Percentiles rank a stretch among this genome's conserved stretches.
phyloP scores from a whole-genome alignment of 257 asterid species.

The Galeopsis tetrahit region DNA sequence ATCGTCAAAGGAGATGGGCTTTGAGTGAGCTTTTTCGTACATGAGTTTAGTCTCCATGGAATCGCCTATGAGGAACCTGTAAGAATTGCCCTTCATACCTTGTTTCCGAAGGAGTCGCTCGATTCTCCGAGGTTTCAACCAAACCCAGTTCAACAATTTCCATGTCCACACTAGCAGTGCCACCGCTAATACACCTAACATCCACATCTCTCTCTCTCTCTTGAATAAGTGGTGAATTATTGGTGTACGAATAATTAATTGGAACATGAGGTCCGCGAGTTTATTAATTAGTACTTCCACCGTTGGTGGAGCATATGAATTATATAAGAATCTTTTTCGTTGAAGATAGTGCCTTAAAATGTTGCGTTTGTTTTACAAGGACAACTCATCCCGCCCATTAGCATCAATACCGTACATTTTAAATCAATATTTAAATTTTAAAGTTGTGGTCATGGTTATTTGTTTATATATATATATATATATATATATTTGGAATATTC shows the following conservation, averaged over 20 bases:
- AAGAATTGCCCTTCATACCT: background rate
- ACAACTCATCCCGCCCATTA: no score
- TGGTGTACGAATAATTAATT: background rate
- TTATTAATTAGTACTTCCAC: no score
- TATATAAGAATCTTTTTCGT: no score
- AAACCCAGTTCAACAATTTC: slow-evolving; percentile 26
- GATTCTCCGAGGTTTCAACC: slow-evolving; percentile 21
- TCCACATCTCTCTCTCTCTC: slow-evolving; percentile 10
- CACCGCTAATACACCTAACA: background rate
- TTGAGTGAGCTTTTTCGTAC: slow-evolving; percentile 3
- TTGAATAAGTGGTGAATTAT: background rate
- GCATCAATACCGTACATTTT: no score
- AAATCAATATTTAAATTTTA: no score
- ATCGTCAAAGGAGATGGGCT: slow-evolving; percentile 16
- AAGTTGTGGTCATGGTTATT: no score
- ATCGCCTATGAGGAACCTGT: slow-evolving; percentile 1
- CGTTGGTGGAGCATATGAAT: no score
- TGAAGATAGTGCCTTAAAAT: no score
- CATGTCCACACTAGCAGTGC: slow-evolving; percentile 2
- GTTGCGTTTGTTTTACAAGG: no score
- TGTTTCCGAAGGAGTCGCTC: background rate
- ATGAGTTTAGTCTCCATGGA: background rate
- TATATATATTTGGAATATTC: no score
- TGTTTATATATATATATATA: no score
- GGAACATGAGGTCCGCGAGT: slow-evolving; percentile 2